Base-by-base conservation (phyloP, 108 stramenopile genomes). In the Nannochloropsis salina region DNA sequence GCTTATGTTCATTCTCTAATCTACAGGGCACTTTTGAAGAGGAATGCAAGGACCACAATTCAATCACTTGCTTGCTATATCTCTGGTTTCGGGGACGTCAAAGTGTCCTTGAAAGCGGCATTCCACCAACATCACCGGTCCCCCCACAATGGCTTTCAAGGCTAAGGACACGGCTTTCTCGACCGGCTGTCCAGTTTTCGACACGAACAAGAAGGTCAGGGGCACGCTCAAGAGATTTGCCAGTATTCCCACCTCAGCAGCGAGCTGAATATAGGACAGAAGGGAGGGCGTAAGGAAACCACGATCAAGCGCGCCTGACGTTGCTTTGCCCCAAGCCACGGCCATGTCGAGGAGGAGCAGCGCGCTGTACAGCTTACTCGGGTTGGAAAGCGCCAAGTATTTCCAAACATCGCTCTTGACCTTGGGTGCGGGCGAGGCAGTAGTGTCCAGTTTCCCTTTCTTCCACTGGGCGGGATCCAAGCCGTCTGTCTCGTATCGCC, bases 191-290 rank as follows among this genome's bases (percentile, higher is more conserved):
- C 61, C 61, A n/a, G 61, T n/a, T 74, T 74, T 74, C 20, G 61
- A n/a, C 61, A 74, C 61, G 8, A 74, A 74, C 61, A 74, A 74
- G n/a, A 74, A 74, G 15, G 0, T 74, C 20, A 74, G 61, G 15
- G 61, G 61, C 61, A n/a, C 61, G n/a, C 61, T 74, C 61, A 74
- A n/a, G 2, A 74, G 15, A 74, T 74, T 74, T 15, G 61, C 61
- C 61, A 74, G 61, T n/a, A 74, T n/a, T 74, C 61, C 61, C 4
- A 74, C 61, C n/a, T 74, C 61, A 74, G 61, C 61, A n/a, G 61
- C 61, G n/a, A 74, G 61, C 61, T 74, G 61, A 15, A 74, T n/a
- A n/a, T 74, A 74, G 61, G 15, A n/a, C 61, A 74, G 61, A n/a
- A 74, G 61, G 61, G 61, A 74, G 61, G 61, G 61, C 15, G 61